Conservation (phyloP, 352 stramenopile species). For the Phytophthora quininea region DNA sequence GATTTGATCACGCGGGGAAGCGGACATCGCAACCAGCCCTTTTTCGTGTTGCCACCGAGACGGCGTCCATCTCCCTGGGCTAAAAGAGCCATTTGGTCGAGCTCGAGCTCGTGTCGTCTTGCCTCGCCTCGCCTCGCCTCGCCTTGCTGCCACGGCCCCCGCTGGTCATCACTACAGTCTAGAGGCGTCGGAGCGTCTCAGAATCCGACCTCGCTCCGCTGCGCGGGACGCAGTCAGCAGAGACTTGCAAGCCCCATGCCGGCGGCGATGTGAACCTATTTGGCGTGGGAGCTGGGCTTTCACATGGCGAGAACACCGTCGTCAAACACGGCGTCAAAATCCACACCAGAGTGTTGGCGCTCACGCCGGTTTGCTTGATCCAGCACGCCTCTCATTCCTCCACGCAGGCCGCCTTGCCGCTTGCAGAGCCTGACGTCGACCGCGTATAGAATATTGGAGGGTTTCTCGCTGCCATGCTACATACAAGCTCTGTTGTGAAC, state of each 20-base stretch:
- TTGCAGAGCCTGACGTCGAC: too few relatives aligned
- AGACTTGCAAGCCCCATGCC: too few relatives aligned
- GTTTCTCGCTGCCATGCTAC: too few relatives aligned
- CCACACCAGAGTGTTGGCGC: neutral
- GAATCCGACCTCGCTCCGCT: neutral
- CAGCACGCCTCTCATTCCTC: neutral
- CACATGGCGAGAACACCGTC: neutral
- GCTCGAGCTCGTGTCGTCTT: neutral
- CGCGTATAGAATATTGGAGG: too few relatives aligned
- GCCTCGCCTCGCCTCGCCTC: neutral
- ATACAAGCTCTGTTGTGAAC: neutral
- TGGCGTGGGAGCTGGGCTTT: neutral
- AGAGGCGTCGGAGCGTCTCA: neutral
- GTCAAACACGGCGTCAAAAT: constrained; percentile 1
- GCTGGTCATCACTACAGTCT: neutral
- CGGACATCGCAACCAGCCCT: neutral
- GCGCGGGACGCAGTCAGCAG: too few relatives aligned
- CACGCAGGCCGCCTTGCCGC: too few relatives aligned
- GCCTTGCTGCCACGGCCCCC: neutral
- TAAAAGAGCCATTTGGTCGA: neutral
- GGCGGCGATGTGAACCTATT: neutral
- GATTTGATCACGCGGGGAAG: neutral
- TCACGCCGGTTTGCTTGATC: neutral
- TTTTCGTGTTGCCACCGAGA: neutral
- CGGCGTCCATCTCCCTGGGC: neutral